Evolutionary conservation across 768 basidiomycete genomes (phyloP).

Genomic region (Amanita subjunquillea): DNA sequence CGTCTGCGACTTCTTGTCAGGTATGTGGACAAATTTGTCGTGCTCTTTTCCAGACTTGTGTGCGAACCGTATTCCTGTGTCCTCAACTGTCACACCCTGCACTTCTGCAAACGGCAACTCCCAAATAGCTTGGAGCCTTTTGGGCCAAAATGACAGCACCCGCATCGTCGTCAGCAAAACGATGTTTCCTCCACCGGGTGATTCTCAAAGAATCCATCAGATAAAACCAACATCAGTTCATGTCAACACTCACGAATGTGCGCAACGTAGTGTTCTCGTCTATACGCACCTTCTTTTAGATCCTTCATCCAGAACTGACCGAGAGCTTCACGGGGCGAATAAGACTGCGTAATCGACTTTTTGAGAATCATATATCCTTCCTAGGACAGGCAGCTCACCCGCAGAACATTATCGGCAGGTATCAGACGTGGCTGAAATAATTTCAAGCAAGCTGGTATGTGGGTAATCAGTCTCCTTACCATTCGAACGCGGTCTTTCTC

Average conservation of each 20-base stretch:
- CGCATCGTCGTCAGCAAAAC: slow-evolving; percentile 70
- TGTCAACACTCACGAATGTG: slow-evolving; percentile 62
- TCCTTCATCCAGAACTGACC: slow-evolving; percentile 98
- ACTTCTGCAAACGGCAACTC: slow-evolving; percentile 83
- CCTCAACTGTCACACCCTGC: slow-evolving; percentile 81
- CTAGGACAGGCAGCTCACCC: slow-evolving; percentile 37
- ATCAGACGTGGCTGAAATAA: slow-evolving; percentile 66
- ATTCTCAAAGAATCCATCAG: slow-evolving; percentile 1
- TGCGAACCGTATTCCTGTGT: slow-evolving; percentile 82
- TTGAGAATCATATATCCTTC: neutral
- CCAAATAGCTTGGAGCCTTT: slow-evolving; percentile 81
- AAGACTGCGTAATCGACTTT: slow-evolving; percentile 44
- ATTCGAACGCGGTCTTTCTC: slow-evolving; percentile 80
- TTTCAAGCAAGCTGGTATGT: neutral
- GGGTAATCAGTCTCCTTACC: slow-evolving; percentile 30
- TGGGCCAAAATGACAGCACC: slow-evolving; percentile 78
- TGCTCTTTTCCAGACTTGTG: slow-evolving; percentile 69
- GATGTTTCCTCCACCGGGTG: slow-evolving; percentile 71
- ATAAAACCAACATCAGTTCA: neutral
- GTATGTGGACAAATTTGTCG: slow-evolving; percentile 69
- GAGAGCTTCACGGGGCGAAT: slow-evolving; percentile 78
- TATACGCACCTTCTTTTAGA: slow-evolving; percentile 79
- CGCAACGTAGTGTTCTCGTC: slow-evolving; percentile 80
- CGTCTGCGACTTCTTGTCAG: slow-evolving; percentile 61
- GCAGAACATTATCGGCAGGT: slow-evolving; percentile 78